These are phyloP conservation scores for Stentor coeruleus DNA, from an alignment of 73 alveolate species.

Conservation along the genomic window DNA sequence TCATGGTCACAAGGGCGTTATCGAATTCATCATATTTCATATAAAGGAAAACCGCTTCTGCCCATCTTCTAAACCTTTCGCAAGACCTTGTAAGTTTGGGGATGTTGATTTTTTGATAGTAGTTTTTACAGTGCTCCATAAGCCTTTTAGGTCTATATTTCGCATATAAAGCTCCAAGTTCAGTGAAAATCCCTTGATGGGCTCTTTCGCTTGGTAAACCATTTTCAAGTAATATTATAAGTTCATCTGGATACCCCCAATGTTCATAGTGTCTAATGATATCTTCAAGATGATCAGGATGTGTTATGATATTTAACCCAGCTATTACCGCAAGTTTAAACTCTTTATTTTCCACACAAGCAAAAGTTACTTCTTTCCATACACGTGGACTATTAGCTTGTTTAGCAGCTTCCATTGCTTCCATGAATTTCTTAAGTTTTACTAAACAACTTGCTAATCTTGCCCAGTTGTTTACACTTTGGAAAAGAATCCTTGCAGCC, in stretches of 20 bases:
- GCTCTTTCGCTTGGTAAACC: slow-evolving; percentile 95
- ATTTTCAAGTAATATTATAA: slow-evolving; percentile 79
- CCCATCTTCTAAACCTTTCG: slow-evolving; percentile 93
- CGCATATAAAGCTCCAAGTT: slow-evolving; percentile 95
- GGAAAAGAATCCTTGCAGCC: slow-evolving; percentile 94
- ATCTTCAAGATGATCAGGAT: slow-evolving; percentile 95
- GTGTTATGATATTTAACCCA: slow-evolving; percentile 90
- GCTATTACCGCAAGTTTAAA: slow-evolving; percentile 95
- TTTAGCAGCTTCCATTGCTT: slow-evolving; percentile 98
- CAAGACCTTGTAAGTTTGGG: slow-evolving; percentile 95
- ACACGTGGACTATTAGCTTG: slow-evolving; percentile 94
- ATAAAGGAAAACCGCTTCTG: slow-evolving; percentile 95
- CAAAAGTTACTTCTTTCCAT: slow-evolving; percentile 98
- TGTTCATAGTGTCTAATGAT: slow-evolving; percentile 93
- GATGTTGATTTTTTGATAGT: slow-evolving; percentile 61
- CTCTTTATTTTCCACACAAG: slow-evolving; percentile 97
- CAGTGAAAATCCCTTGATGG: slow-evolving; percentile 93
- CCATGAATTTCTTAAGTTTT: slow-evolving; percentile 82
- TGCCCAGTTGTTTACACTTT: slow-evolving; percentile 86
- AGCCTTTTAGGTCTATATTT: slow-evolving; percentile 91
- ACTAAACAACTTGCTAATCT: slow-evolving; percentile 92
- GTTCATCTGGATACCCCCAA: slow-evolving; percentile 94
- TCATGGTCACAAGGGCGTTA: slow-evolving; percentile 94
- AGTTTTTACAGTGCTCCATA: slow-evolving; percentile 94
- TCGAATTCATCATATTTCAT: slow-evolving; percentile 94